A percentile compares a stretch with the other conserved stretches of the same genome.
phyloP scores from a whole-genome alignment of 306 rosid genomes.

The Vigna trinervia region DNA sequence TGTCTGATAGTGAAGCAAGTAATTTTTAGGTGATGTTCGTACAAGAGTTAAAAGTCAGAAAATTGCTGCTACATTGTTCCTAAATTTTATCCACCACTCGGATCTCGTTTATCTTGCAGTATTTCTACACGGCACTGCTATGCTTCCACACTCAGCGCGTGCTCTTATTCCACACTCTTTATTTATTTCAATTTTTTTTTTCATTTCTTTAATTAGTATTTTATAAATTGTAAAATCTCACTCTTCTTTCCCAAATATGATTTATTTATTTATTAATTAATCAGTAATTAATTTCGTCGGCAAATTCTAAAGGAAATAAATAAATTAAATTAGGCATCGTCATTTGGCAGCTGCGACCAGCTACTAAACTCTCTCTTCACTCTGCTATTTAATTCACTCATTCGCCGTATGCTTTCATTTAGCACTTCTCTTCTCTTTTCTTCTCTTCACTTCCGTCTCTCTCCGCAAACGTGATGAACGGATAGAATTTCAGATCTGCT shows the following conservation, averaged over 20 bases:
- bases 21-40: too few relatives aligned
- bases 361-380: slow-evolving; percentile 4
- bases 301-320: neutral
- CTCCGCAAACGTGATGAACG: slow-evolving; percentile 34
- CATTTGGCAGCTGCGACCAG: slow-evolving; percentile 26
- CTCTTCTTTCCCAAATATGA: neutral
- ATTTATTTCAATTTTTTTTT: neutral
- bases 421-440: slow-evolving; percentile 2
- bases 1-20: too few relatives aligned
- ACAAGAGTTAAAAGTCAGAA: neutral
- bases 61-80: neutral
- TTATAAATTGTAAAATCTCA: neutral
- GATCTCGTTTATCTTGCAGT: neutral
- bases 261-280: neutral
- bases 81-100: neutral
- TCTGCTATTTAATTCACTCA: slow-evolving; percentile 37
- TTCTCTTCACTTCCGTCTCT: neutral
- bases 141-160: neutral
- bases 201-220: neutral
- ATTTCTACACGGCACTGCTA: neutral
- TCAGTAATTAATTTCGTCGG: slow-evolving; percentile 11
- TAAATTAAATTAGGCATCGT: neutral
- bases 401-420: neutral
- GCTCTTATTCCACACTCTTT: neutral
- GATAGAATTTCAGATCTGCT: slow-evolving; percentile 52